These are phyloP conservation scores for Chytriomyces sp. DNA, from an alignment of 192 early-diverging fungal genomes.

Conservation along the genomic window DNA sequence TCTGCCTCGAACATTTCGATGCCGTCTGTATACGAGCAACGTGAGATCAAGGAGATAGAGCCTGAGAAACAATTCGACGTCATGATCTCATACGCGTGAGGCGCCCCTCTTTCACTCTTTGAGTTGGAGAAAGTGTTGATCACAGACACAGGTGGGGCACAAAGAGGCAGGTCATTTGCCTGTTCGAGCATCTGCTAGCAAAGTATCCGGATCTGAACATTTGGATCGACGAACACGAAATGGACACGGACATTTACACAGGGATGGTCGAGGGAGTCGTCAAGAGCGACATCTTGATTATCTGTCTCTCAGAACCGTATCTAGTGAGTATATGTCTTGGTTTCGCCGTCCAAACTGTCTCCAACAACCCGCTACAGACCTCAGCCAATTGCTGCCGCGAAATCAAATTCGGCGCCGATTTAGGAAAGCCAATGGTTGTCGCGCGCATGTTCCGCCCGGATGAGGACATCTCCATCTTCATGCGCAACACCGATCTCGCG, in stretches of 20 bases:
- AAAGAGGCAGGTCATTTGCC: background rate
- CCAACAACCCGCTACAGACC: background rate
- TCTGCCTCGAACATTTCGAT: background rate
- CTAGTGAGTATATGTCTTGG: background rate
- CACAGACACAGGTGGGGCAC: slow-evolving; percentile 3
- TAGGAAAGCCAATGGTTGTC: slow-evolving; percentile 17
- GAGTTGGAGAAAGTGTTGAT: background rate
- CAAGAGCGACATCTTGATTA: slow-evolving; percentile 8
- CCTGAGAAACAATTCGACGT: slow-evolving; percentile 4
- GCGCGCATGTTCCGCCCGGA: slow-evolving; percentile 7
- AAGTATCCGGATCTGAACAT: background rate
- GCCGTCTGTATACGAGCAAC: background rate
- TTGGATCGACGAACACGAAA: slow-evolving; percentile 26
- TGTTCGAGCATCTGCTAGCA: background rate
- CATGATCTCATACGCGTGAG: slow-evolving; percentile 17
- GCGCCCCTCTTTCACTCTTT: background rate
- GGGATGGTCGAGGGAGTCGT: slow-evolving; percentile 18
- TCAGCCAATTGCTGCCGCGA: slow-evolving; percentile 20
- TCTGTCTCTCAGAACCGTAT: slow-evolving; percentile 17
- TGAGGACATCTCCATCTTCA: background rate
- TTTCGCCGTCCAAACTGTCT: background rate
- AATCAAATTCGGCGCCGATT: slow-evolving; percentile 22
- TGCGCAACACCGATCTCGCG: background rate
- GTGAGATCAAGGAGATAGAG: background rate
- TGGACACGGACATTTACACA: slow-evolving; percentile 23